phyloP scores from a whole-genome alignment of 148 eudicot genomes.

The Diospyros lotus region DNA sequence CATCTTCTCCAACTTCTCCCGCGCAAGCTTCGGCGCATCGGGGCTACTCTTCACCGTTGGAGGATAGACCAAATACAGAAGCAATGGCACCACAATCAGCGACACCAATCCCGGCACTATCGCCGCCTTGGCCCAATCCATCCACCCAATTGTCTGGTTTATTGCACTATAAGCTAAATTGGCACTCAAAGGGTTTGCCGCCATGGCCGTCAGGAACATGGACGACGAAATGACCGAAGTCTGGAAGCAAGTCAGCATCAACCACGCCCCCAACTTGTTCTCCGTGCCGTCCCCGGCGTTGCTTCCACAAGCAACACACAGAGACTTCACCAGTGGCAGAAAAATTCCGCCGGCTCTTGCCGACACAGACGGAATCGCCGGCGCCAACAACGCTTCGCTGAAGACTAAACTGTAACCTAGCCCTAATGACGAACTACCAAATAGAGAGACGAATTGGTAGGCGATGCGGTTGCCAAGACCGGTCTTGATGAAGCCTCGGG shows the following conservation, averaged over 20 bases:
- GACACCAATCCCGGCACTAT: conserved; percentile 95
- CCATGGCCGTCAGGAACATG: conserved; percentile 96
- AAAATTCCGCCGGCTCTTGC: conserved; percentile 94
- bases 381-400: conserved; percentile 80
- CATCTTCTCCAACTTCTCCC: conserved; percentile 74
- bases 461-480: conserved; percentile 87
- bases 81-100: conserved; percentile 69
- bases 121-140: conserved; percentile 98
- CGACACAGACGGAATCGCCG: conserved; percentile 90
- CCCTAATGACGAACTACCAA: conserved; percentile 71
- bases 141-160: conserved; percentile 76
- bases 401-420: conserved; percentile 83
- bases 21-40: conserved; percentile 87
- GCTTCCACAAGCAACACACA: conserved; percentile 83
- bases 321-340: conserved; percentile 68
- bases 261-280: conserved; percentile 72
- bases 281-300: conserved; percentile 91
- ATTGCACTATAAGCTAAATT: conserved; percentile 63
- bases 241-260: conserved; percentile 90
- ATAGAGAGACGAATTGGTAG: conserved; percentile 62
- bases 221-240: conserved; percentile 82
- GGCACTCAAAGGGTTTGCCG: conserved; percentile 88
- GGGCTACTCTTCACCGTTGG: conserved; percentile 89
- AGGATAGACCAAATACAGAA: conserved; percentile 79
- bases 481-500: conserved; percentile 86